A percentile compares a stretch with the other conserved stretches of the same genome.
phyloP scores from a whole-genome alignment of 2,329 filamentous ascomycete species.

The Dendryphion nanum region DNA sequence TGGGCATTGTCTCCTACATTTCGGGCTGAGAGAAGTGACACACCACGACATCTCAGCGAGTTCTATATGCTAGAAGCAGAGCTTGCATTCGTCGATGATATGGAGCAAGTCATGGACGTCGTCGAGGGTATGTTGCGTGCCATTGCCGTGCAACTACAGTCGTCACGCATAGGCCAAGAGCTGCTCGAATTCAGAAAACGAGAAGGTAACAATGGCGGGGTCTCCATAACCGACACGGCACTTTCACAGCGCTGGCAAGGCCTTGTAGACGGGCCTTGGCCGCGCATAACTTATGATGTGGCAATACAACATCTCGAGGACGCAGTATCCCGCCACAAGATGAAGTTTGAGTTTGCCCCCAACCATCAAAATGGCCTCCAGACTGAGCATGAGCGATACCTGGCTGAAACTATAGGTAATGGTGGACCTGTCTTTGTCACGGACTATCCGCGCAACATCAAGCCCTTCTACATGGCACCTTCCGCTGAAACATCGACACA shows the following conservation, averaged over 20 bases:
- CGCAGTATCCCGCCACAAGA: slow-evolving; percentile 50
- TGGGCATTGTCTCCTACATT: slow-evolving; percentile 96
- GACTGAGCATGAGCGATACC: slow-evolving; percentile 87
- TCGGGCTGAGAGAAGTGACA: slow-evolving; percentile 80
- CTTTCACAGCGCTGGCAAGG: slow-evolving; percentile 72
- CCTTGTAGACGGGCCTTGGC: slow-evolving; percentile 71
- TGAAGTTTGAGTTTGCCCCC: slow-evolving; percentile 65
- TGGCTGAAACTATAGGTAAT: slow-evolving; percentile 67
- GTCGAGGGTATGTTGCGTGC: slow-evolving; percentile 73
- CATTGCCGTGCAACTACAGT: slow-evolving; percentile 50
- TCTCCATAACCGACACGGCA: slow-evolving; percentile 46
- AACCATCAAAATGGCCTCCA: slow-evolving; percentile 74
- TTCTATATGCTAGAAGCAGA: slow-evolving; percentile 99
- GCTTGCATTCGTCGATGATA: slow-evolving; percentile 70
- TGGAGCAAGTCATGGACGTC: slow-evolving; percentile 73
- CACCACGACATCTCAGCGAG: slow-evolving; percentile 88
- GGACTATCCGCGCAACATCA: slow-evolving; percentile 82
- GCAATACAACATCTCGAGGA: slow-evolving; percentile 69
- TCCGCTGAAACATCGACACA: slow-evolving; percentile 16
- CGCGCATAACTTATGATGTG: slow-evolving; percentile 77
- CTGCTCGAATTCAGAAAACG: slow-evolving; percentile 47
- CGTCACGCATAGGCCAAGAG: slow-evolving; percentile 55
- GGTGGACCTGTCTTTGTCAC: slow-evolving; percentile 82
- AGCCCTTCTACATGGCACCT: slow-evolving; percentile 87
- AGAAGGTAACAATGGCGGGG: slow-evolving; percentile 33